Evolutionary conservation across 2,329 filamentous ascomycete genomes (phyloP).

Genomic region (Claviceps monticola): DNA sequence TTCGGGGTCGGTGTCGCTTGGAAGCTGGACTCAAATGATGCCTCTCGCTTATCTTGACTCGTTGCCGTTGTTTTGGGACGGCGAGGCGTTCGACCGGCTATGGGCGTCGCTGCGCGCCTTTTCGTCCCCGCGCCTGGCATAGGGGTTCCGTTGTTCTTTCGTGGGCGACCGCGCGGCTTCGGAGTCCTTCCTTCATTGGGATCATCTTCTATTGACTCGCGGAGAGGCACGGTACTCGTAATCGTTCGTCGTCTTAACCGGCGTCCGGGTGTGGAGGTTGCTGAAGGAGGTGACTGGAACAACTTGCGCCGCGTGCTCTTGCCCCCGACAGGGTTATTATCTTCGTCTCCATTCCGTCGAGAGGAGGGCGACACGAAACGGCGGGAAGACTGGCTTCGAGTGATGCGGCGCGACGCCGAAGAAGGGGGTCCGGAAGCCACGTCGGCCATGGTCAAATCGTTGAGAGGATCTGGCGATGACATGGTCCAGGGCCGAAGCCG

Average conservation of each 20-base stretch:
- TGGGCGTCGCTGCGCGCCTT: conserved; percentile 33
- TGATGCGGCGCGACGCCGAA: conserved; percentile 26
- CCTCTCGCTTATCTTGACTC: conserved; percentile 15
- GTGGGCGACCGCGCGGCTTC: conserved; percentile 30
- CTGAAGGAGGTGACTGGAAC: conserved; percentile 30
- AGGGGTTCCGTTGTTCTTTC: conserved; percentile 38
- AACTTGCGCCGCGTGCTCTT: conserved; percentile 24
- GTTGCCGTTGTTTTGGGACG: conserved; percentile 19
- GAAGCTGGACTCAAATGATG: conserved; percentile 9
- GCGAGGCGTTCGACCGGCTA: conserved; percentile 19
- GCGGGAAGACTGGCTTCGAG: conserved; percentile 29
- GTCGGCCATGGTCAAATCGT: conserved; percentile 22
- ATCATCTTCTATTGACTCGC: conserved; percentile 22
- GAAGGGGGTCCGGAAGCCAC: conserved; percentile 20
- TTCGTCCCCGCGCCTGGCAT: conserved; percentile 28
- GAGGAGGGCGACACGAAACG: conserved; percentile 31
- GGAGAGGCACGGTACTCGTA: conserved; percentile 39
- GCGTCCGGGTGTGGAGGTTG: conserved; percentile 16
- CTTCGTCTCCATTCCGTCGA: conserved; percentile 19
- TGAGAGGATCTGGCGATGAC: conserved; percentile 39
- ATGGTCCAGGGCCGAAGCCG: conserved; percentile 19
- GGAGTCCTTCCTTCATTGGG: conserved; percentile 24
- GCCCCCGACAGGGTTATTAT: conserved; percentile 12
- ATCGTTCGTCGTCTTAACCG: conserved; percentile 24
- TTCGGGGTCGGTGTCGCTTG: conserved; percentile 19